These are phyloP conservation scores for Malus hybrid DNA, from an alignment of 331 rosid genomes.

Conservation along the genomic window DNA sequence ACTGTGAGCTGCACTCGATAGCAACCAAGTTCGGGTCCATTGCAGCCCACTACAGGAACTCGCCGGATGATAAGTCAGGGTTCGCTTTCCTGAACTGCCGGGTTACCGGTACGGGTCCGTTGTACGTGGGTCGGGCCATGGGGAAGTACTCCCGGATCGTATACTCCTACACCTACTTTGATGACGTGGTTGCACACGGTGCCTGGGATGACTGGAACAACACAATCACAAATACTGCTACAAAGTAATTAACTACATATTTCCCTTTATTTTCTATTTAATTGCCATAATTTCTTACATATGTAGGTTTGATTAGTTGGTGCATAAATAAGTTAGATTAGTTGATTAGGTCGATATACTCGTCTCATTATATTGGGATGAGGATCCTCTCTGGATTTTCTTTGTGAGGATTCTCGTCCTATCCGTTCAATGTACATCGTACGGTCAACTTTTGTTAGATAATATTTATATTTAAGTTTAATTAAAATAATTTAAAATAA, in stretches of 20 bases:
- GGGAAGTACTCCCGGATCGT: slow-evolving; percentile 66
- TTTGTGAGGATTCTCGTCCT: too few relatives aligned
- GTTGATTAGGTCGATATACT: too few relatives aligned
- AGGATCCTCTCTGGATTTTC: too few relatives aligned
- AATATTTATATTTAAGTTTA: too few relatives aligned
- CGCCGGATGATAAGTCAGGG: slow-evolving; percentile 59
- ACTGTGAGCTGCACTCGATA: slow-evolving; percentile 68
- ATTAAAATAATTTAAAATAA: too few relatives aligned
- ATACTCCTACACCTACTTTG: slow-evolving; percentile 63
- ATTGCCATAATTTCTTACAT: neutral
- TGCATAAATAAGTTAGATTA: neutral
- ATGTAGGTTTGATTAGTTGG: neutral
- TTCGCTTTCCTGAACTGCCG: slow-evolving; percentile 61
- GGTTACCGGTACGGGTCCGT: slow-evolving; percentile 70
- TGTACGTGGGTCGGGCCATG: slow-evolving; percentile 91
- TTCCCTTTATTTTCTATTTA: neutral
- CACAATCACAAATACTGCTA: slow-evolving; percentile 21
- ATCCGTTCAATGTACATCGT: too few relatives aligned
- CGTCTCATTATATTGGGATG: too few relatives aligned
- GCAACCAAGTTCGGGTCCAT: slow-evolving; percentile 75
- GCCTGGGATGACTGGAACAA: slow-evolving; percentile 85
- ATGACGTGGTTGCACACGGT: slow-evolving; percentile 53
- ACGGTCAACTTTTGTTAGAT: fast-evolving
- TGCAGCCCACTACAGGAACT: slow-evolving; percentile 67
- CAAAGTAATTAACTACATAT: slow-evolving; percentile 22